These are phyloP conservation scores for Lathyrus oleraceus DNA, from an alignment of 306 rosid genomes.

Conservation along the genomic window DNA sequence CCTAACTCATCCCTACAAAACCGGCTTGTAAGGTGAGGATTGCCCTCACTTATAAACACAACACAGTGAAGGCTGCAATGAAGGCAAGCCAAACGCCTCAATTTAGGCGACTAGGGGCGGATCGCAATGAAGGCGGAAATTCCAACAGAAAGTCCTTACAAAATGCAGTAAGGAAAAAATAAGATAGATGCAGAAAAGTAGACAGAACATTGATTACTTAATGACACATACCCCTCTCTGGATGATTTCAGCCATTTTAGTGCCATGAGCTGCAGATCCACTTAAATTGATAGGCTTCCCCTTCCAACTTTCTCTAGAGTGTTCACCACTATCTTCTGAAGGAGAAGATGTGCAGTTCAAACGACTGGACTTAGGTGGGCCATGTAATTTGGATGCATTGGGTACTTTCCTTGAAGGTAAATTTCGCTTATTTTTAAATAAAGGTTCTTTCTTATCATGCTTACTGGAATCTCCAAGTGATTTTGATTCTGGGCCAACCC, in stretches of 20 bases:
- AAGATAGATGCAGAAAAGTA: slow-evolving; percentile 10
- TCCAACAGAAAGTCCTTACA: not conserved
- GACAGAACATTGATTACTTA: slow-evolving; percentile 28
- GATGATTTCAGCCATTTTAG: slow-evolving; percentile 74
- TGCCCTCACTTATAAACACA: no score
- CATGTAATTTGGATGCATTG: slow-evolving; percentile 63
- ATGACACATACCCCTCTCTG: slow-evolving; percentile 74
- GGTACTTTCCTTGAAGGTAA: slow-evolving; percentile 67
- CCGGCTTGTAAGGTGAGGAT: no score
- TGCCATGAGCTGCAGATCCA: slow-evolving; percentile 56
- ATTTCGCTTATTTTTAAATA: slow-evolving; percentile 59
- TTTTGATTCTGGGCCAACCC: slow-evolving; percentile 61
- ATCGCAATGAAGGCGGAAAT: no score
- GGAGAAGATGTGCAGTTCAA: slow-evolving; percentile 58
- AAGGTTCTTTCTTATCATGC: slow-evolving; percentile 70
- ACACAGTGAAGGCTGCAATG: no score
- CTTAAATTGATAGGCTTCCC: slow-evolving; percentile 58
- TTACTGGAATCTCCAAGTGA: slow-evolving; percentile 55
- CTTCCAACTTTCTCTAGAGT: slow-evolving; percentile 67
- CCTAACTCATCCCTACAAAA: no score
- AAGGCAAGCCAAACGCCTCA: no score
- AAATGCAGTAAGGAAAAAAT: slow-evolving; percentile 20
- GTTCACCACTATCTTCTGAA: slow-evolving; percentile 61
- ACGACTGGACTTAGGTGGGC: slow-evolving; percentile 73
- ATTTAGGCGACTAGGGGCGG: no score